These are phyloP conservation scores for Escallonia rubra DNA, from an alignment of 129 eudicot species.

Conservation along the genomic window DNA sequence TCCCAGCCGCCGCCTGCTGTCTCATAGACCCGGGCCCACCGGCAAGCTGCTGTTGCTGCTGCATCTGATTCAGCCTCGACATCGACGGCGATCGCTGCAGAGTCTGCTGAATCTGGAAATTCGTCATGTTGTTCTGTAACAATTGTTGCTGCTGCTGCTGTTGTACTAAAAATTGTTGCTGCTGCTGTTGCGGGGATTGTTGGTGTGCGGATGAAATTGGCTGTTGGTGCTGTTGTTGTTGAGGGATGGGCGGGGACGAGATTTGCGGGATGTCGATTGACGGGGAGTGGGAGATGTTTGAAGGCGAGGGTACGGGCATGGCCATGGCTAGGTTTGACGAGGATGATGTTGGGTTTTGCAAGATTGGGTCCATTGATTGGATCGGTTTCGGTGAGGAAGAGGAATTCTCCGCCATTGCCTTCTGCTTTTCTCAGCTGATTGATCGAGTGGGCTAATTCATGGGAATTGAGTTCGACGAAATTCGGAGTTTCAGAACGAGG, in stretches of 20 bases:
- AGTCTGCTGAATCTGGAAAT: conserved; percentile 47
- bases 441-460: too few relatives aligned
- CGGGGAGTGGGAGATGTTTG: conserved; percentile 4
- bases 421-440: background rate
- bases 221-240: conserved; percentile 18
- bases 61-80: conserved; percentile 52
- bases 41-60: conserved; percentile 19
- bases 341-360: background rate
- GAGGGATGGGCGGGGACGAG: conserved; percentile 25
- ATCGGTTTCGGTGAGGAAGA: conserved; percentile 20
- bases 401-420: conserved; percentile 19
- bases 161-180: conserved; percentile 30
- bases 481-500: too few relatives aligned
- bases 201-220: background rate
- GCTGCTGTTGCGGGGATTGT: conserved; percentile 23
- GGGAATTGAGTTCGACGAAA: too few relatives aligned
- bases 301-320: conserved; percentile 13
- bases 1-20: conserved; percentile 32
- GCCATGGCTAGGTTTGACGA: too few relatives aligned
- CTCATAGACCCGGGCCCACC: conserved; percentile 4
- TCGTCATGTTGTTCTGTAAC: conserved; percentile 22
- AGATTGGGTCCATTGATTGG: conserved; percentile 12
- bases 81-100: conserved; percentile 56
- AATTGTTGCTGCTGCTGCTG: conserved; percentile 17
- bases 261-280: conserved; percentile 20